Conservation (phyloP, 208 protist genomes). For the Herpetomonas muscarum region DNA sequence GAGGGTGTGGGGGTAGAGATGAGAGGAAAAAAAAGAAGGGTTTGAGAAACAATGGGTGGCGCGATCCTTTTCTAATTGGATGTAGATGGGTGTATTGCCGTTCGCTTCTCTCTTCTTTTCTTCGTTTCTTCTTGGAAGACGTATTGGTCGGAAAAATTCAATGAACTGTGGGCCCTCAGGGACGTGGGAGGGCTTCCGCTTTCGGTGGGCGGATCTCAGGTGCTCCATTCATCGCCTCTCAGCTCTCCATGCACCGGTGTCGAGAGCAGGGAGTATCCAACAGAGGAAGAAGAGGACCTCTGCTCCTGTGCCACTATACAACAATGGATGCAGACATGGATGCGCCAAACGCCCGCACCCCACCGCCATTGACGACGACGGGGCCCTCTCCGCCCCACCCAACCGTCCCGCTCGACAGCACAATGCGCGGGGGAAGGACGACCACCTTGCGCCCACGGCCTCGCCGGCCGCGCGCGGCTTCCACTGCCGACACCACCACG, state of each 20-base stretch:
- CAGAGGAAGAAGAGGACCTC: neutral
- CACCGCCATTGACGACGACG: constrained; percentile 29
- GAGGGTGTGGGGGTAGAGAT: too few relatives aligned
- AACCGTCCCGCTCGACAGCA: constrained; percentile 34
- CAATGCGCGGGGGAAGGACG: constrained; percentile 51
- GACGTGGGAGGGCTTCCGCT: too few relatives aligned
- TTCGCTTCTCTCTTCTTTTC: neutral
- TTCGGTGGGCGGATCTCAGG: too few relatives aligned
- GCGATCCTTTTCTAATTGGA: too few relatives aligned
- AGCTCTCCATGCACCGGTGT: too few relatives aligned
- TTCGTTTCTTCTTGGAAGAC: neutral
- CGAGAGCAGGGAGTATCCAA: too few relatives aligned
- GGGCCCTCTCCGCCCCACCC: constrained; percentile 73
- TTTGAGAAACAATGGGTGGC: constrained; percentile 1
- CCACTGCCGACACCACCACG: neutral
- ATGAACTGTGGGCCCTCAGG: too few relatives aligned
- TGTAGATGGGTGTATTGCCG: neutral
- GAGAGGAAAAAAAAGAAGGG: too few relatives aligned
- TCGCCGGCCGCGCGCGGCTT: neutral
- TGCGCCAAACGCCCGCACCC: constrained; percentile 33
- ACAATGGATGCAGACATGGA: constrained; percentile 76
- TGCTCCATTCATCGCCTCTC: too few relatives aligned
- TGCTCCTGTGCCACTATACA: constrained; percentile 5
- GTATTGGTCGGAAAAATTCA: neutral
- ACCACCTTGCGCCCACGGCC: constrained; percentile 14